Percentiles rank a stretch among this genome's conserved stretches.
Conservation (phyloP, 371 early-diverging fungal species). For the Mucor velutinosus region DNA sequence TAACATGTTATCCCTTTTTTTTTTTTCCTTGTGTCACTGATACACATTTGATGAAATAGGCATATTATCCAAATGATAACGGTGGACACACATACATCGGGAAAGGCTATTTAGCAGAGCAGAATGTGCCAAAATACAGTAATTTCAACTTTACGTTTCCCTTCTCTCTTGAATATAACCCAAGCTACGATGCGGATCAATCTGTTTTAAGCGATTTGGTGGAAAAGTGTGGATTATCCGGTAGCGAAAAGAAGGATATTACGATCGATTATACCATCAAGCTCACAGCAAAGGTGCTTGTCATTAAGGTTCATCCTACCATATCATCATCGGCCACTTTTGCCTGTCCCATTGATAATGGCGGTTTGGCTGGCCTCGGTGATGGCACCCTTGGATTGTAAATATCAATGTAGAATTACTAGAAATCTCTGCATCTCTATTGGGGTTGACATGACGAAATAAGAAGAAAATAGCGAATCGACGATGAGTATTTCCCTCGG, state of each 20-base stretch:
- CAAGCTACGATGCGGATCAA: conserved; percentile 32
- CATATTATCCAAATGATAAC: conserved; percentile 41
- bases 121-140: conserved; percentile 41
- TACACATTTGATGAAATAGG: conserved; percentile 29
- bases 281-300: conserved; percentile 36
- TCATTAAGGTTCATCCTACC: conserved; percentile 41
- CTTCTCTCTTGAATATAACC: conserved; percentile 46
- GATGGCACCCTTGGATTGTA: conserved; percentile 19
- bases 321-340: conserved; percentile 36
- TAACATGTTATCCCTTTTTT: conserved; percentile 1
- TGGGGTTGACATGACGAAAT: not conserved
- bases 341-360: conserved; percentile 41
- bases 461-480: not conserved
- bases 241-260: conserved; percentile 30
- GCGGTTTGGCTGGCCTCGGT: conserved; percentile 16
- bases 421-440: not conserved
- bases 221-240: conserved; percentile 47
- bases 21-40: conserved; percentile 6
- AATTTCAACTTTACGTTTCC: conserved; percentile 50
- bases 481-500: not conserved
- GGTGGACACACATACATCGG: conserved; percentile 42
- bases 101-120: conserved; percentile 42
- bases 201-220: conserved; percentile 48
- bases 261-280: conserved; percentile 38
- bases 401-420: conserved; percentile 1